These are phyloP conservation scores for Sarocladium strictum DNA, from an alignment of 2,329 filamentous ascomycete species.

Conservation along the genomic window DNA sequence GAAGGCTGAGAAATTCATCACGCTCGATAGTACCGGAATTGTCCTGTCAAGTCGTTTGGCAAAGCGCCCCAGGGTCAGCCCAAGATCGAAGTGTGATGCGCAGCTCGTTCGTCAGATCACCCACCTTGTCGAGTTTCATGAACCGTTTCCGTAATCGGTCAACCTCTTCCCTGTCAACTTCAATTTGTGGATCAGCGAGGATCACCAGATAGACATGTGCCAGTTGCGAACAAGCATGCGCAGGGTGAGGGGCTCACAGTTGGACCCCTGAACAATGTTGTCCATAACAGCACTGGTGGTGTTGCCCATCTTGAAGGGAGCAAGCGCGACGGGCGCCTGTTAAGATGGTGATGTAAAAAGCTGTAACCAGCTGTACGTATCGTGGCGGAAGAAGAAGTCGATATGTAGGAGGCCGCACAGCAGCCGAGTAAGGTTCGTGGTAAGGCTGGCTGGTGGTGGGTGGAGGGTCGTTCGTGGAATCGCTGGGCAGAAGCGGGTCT, in stretches of 20 bases:
- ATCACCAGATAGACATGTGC: background rate
- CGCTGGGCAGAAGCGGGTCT: constrained; percentile 5
- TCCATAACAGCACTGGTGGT: constrained; percentile 74
- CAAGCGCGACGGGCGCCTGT: background rate
- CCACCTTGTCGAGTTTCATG: constrained; percentile 98
- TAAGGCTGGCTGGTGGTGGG: constrained; percentile 20
- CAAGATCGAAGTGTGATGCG: background rate
- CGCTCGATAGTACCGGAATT: constrained; percentile 98
- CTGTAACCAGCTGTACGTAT: background rate
- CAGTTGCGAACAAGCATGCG: constrained; percentile 4
- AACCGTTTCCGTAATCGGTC: constrained; percentile 94
- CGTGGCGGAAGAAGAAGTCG: background rate
- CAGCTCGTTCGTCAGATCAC: constrained; percentile 16
- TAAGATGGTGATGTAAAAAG: background rate
- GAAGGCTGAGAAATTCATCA: constrained; percentile 94
- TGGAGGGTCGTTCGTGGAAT: constrained; percentile 5
- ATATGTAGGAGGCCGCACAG: background rate
- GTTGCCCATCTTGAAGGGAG: constrained; percentile 52
- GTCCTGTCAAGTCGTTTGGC: constrained; percentile 52
- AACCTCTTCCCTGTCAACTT: constrained; percentile 96
- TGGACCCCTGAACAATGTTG: constrained; percentile 92
- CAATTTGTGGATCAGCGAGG: background rate
- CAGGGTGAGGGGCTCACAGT: constrained; percentile 57
- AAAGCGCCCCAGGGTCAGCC: background rate
- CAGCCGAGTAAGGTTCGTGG: constrained; percentile 14